Base-by-base conservation (phyloP, 2,329 filamentous ascomycete genomes). In the Leptographium galeiforme region DNA sequence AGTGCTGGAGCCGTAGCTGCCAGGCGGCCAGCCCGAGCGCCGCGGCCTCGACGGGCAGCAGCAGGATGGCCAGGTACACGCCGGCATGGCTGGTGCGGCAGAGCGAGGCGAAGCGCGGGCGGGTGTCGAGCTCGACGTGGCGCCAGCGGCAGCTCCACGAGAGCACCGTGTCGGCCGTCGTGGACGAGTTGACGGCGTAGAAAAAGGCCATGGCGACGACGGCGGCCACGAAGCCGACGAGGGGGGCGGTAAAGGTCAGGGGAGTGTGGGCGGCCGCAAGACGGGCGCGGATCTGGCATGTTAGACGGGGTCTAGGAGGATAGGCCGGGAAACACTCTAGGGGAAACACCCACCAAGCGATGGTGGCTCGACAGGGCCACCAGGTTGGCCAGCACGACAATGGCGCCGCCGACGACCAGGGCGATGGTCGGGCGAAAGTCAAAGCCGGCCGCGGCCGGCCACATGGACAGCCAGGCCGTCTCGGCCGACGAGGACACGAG, bases 111-210 rank as follows among this genome's bases (percentile, higher is more conserved):
- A 80, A 84, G 61, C 78, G 69, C 34, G 81, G 79, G 57, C 72
- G 65, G 39, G 67, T 62, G 16, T 61, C 59, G 76, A 82, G 81
- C 56, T 66, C 63, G n/a, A 81, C 67, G 25, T 68, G 61, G 10
- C 67, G 65, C 79, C 80, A 84, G 57, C 77, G 77, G 64, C 80
- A 84, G 43, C 72, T 76, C 80, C 80, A 84, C 64, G 76, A 80
- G 61, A 81, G 70, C 12, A 83, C 65, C 8, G 77, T 79, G 61
- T 80, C 77, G 55, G 68, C 67, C 10, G 68, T 70, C 14, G 65
- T 66, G 4, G 79, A 81, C 18, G 71, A 64, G 58, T 81, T 77
- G 63, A 78, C 70, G 53, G 69, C 70, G 61, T 81, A 83, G 63
- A 78, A 81, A 64, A 82, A 72, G 51, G 71, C 67, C 61, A 79